Base-by-base conservation (phyloP, 768 basidiomycete genomes). In the Pleurotus sapidus region DNA sequence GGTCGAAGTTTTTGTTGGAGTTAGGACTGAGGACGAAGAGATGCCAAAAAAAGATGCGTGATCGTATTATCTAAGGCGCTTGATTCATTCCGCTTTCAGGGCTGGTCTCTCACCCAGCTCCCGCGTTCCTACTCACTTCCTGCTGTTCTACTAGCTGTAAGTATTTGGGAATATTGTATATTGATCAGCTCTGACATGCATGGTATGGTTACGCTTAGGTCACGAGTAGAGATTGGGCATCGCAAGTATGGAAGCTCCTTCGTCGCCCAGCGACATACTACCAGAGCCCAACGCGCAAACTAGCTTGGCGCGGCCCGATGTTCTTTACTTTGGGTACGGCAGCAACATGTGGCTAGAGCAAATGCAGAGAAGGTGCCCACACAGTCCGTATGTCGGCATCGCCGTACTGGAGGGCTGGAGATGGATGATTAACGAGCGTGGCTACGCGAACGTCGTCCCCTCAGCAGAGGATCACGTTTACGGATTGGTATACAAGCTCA, bases 321-420 rank as follows among this genome's bases (percentile, higher is more conserved):
- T 17, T 6, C 51, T 74, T 6, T 79, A 82, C 64, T 80, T 81
- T 64, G 79, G 71, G 38, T 81, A 80, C 65, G 81, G 81, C 4
- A 78, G 76, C 63, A 82, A 82, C 56, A 67, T 81, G 39, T 81
- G 78, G 76, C 68, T 67, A 37, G 72, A 79, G 25, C 79, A 80
- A 63, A 82, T 81, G 81, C 64, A 67, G 25, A 64, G 66, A n/a
- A 70, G 79, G 14, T 81, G 80, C 56, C 77, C 78, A n/a, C 70
- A 75, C 3, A 75, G 68, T 59, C 71, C 65, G 38, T 74, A 70
- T 46, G 54, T 77, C 20, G 79, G 78, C 4, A 64, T 76, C n/a
- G 79, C 72, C 1, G 55, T 62, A 15, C 63, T 80, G 45, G 47
- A 59, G n/a, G 67, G 75, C 58, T 81, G 81, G 80, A 77, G 46